These are phyloP conservation scores for Oidiodendron maius DNA, from an alignment of 495 filamentous ascomycete genomes.

Conservation along the genomic window DNA sequence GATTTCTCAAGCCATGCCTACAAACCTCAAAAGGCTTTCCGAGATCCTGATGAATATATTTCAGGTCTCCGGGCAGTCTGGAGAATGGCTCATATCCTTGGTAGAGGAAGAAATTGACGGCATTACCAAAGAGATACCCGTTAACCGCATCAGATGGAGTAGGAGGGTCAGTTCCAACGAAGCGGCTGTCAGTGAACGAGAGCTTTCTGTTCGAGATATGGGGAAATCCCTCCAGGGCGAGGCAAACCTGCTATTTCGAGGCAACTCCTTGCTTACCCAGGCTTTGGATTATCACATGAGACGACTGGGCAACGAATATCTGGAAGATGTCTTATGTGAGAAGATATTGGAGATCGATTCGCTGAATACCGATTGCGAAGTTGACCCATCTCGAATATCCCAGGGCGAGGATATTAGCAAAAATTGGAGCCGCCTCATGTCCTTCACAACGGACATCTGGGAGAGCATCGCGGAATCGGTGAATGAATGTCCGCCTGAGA, in stretches of 20 bases:
- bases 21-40: slow-evolving; percentile 69
- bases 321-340: slow-evolving; percentile 82
- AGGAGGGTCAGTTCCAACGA: slow-evolving; percentile 75
- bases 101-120: slow-evolving; percentile 98
- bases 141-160: slow-evolving; percentile 67
- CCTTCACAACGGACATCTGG: slow-evolving; percentile 79
- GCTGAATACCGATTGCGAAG: slow-evolving; percentile 86
- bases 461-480: slow-evolving; percentile 69
- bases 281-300: slow-evolving; percentile 94
- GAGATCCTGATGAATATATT: slow-evolving; percentile 91
- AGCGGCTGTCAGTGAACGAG: slow-evolving; percentile 49
- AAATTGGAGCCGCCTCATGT: slow-evolving; percentile 78
- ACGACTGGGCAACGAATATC: slow-evolving; percentile 85
- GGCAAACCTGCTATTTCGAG: slow-evolving; percentile 91
- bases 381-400: slow-evolving; percentile 75
- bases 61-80: slow-evolving; percentile 84
- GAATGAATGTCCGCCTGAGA: slow-evolving; percentile 70
- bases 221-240: slow-evolving; percentile 62
- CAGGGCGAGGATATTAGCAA: slow-evolving; percentile 68
- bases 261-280: slow-evolving; percentile 92
- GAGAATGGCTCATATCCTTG: slow-evolving; percentile 86
- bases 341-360: slow-evolving; percentile 83
- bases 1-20: slow-evolving; percentile 73
- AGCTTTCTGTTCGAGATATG: slow-evolving; percentile 54
- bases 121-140: slow-evolving; percentile 67